Conservation (phyloP, 2,329 filamentous ascomycete species). For the Whalleya microplaca region DNA sequence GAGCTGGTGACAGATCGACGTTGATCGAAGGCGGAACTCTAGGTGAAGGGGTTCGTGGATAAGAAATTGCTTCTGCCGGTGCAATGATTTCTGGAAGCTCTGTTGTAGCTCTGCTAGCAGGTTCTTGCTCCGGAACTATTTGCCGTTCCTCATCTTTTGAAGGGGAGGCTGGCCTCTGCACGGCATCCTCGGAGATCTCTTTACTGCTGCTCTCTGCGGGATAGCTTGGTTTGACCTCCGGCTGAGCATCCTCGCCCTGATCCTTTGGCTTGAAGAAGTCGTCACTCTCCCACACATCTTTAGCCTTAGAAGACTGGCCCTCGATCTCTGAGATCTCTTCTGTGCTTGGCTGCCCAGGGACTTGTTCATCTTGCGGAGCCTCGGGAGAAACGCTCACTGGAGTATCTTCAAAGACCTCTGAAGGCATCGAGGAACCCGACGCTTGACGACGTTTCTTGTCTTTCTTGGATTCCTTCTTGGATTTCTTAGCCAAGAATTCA, state of each 20-base stretch:
- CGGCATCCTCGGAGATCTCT: conserved; percentile 6
- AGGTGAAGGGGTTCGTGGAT: conserved; percentile 22
- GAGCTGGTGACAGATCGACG: conserved; percentile 40
- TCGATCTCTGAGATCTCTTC: conserved; percentile 25
- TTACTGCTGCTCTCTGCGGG: conserved; percentile 11
- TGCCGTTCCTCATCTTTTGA: conserved; percentile 12
- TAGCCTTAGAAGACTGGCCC: conserved; percentile 29
- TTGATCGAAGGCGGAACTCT: conserved; percentile 16
- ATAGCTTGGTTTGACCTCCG: conserved; percentile 19
- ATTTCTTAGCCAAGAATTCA: conserved; percentile 35
- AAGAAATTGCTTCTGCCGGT: conserved; percentile 10
- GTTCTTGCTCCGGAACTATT: conserved; percentile 8
- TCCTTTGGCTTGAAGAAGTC: conserved; percentile 33
- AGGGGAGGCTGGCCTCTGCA: conserved; percentile 7
- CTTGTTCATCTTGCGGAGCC: conserved; percentile 16
- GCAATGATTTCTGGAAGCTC: conserved; percentile 11
- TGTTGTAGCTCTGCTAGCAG: conserved; percentile 9
- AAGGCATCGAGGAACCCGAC: conserved; percentile 24
- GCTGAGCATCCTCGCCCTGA: conserved; percentile 17
- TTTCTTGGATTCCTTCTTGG: conserved; percentile 37
- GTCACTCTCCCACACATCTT: conserved; percentile 32
- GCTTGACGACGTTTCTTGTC: conserved; percentile 33
- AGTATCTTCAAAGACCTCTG: conserved; percentile 20
- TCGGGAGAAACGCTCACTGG: conserved; percentile 14
- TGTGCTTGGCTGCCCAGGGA: conserved; percentile 15